Percentiles rank a stretch among this genome's conserved stretches.
Conservation (phyloP, 495 filamentous ascomycete genomes). For the Penicillium pulvis region DNA sequence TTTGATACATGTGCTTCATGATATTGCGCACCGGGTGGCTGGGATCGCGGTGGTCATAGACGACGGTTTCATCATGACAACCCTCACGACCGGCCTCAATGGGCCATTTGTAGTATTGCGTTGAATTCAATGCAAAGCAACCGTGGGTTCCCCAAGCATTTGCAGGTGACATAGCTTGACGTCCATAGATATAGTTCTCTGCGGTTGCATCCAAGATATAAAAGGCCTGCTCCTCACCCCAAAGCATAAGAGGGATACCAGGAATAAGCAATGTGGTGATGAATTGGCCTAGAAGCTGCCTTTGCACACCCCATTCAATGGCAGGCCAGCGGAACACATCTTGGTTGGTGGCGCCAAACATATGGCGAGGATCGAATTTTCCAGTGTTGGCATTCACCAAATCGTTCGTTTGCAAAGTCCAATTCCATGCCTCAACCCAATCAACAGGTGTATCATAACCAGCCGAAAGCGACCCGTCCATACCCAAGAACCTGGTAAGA, state of each 20-base stretch:
- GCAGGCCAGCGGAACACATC: slow-evolving; percentile 79
- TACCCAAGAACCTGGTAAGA: slow-evolving; percentile 64
- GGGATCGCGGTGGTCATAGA: slow-evolving; percentile 69
- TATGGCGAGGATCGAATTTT: slow-evolving; percentile 68
- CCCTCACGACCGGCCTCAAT: slow-evolving; percentile 53
- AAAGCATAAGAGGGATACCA: slow-evolving; percentile 66
- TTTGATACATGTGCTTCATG: slow-evolving; percentile 64
- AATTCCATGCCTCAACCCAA: slow-evolving; percentile 60
- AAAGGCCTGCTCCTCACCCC: slow-evolving; percentile 72
- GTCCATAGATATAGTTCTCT: slow-evolving; percentile 69
- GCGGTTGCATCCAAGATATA: slow-evolving; percentile 70
- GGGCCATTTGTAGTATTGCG: slow-evolving; percentile 62
- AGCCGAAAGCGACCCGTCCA: slow-evolving; percentile 62
- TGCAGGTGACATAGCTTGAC: slow-evolving; percentile 64
- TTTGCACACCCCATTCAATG: slow-evolving; percentile 59
- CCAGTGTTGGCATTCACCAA: slow-evolving; percentile 65
- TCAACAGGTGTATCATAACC: slow-evolving; percentile 59
- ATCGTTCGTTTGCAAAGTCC: slow-evolving; percentile 64
- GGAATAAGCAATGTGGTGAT: slow-evolving; percentile 66
- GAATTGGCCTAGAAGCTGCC: slow-evolving; percentile 62
- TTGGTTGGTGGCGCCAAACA: slow-evolving; percentile 71
- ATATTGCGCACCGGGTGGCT: slow-evolving; percentile 67
- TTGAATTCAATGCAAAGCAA: slow-evolving; percentile 60
- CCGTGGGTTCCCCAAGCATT: slow-evolving; percentile 71
- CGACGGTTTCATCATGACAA: slow-evolving; percentile 57